Percentiles rank a stretch among this genome's conserved stretches.
phyloP scores from a whole-genome alignment of 2,329 filamentous ascomycete species.

The Tolypocladium guangdongense region DNA sequence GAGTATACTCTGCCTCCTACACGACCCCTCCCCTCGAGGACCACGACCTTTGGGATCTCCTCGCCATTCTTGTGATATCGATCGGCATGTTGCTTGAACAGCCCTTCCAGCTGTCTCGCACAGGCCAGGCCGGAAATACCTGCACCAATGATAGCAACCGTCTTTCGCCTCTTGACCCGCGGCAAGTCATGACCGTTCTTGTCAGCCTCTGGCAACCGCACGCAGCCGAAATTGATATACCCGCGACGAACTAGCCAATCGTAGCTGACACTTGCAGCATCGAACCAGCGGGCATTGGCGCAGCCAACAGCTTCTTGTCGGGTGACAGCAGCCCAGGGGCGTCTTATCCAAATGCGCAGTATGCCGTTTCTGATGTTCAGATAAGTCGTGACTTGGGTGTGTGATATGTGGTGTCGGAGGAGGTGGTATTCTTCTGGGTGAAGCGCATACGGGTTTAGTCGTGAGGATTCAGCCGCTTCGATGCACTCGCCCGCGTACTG shows the following conservation, averaged over 20 bases:
- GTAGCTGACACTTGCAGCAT: constrained; percentile 77
- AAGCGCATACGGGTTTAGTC: constrained; percentile 80
- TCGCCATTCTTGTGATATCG: constrained; percentile 55
- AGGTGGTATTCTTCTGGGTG: constrained; percentile 77
- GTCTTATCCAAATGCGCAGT: constrained; percentile 77
- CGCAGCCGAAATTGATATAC: constrained; percentile 94
- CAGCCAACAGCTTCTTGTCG: constrained; percentile 83
- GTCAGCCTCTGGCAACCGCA: constrained; percentile 46
- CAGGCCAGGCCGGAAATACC: constrained; percentile 91
- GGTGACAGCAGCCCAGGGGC: constrained; percentile 72
- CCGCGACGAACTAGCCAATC: constrained; percentile 86
- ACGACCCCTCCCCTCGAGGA: constrained; percentile 78
- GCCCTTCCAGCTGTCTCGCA: constrained; percentile 78
- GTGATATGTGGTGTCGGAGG: constrained; percentile 70
- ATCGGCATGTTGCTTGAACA: constrained; percentile 70
- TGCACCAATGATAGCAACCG: constrained; percentile 78
- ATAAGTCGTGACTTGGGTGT: constrained; percentile 86
- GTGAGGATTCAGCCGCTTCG: constrained; percentile 75
- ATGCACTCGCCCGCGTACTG: constrained; percentile 91
- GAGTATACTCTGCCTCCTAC: constrained; percentile 93
- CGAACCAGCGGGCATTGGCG: constrained; percentile 80
- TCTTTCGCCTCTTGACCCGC: constrained; percentile 46
- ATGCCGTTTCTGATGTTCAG: constrained; percentile 95
- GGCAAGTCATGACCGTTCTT: constrained; percentile 25
- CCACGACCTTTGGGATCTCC: constrained; percentile 59